Base-by-base conservation (phyloP, 495 filamentous ascomycete species). In the Symbiotaphrina buchneri region DNA sequence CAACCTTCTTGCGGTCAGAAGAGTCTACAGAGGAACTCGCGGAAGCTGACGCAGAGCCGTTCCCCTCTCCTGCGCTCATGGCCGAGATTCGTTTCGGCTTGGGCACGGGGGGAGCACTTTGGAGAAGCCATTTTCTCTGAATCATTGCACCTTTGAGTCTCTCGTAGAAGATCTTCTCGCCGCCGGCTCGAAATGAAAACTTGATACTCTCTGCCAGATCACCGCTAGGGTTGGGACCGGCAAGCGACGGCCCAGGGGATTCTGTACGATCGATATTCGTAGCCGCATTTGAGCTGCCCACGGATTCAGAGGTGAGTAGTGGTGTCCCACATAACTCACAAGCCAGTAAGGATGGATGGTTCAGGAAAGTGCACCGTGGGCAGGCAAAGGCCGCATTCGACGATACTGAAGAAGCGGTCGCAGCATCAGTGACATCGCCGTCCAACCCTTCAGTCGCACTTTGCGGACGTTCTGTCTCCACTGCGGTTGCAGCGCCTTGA, bases 91-190 rank as follows among this genome's bases (percentile, higher is more conserved):
- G 17, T 6, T 59, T 58, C n/a, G 68, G 59, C 30, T 55, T 60
- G 7, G 87, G 90, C 13, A 91, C 67, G 1, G 85, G 81, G n/a
- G 90, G 87, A 5, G 87, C 87, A 41, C 75, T 72, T 32, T 84
- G 77, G 10, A 95, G 59, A 8, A 99, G 68, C 87, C 87, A 99
- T 63, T 95, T 94, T 14, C 90, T 64, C 47, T 99, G 87, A 10
- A 79, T 66, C 54, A 95, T 68, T 10, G 76, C 74, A 11, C 69
- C 66, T 43, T 84, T 94, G 8, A 99, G 61, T 28, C 84, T 61
- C 40, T 94, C 85, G 39, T 79, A 68, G 40, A 99, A 93, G 3
- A 74, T 72, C 47, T 87, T 84, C 27, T 83, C 82, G 5, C 90
- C 87, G 11, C 87, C 83, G 21, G 53, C 67, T 13, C 83, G 71